Base-by-base conservation (phyloP, 805 yeast species). In the Huiozyma naganishii region DNA sequence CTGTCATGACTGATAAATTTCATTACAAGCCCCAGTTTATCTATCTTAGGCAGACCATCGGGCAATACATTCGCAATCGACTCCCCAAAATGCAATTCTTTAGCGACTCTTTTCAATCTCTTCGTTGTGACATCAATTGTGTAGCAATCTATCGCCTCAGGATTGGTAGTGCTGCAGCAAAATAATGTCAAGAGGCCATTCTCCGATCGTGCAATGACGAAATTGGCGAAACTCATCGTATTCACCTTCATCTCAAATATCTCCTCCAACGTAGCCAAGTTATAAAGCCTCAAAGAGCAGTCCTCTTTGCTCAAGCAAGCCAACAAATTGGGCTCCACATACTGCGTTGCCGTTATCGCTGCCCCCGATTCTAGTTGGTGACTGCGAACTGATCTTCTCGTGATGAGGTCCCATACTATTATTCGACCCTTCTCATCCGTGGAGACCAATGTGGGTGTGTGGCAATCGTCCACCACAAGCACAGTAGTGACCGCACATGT, bases 201-300 rank as follows among this genome's bases (percentile, higher is more conserved):
- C 17, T 29, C 30, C 38, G 30, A 11, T 32, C 17, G 5, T 45
- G 7, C 44, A 41, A 59, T 37, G 5, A 47, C 39, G 30, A 58
- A 53, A 41, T 62, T 61, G 0, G 65, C 58, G 46, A 62, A 62
- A 40, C 59, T 62, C 34, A 61, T 41, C 1, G 65, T 62, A 43
- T 62, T 62, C 4, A 62, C 54, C 6, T 62, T 62, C 35, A 58
- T 55, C 30, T 52, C 54, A 45, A 54, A 57, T 7, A 49, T 41
- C 12, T 30, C 13, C 6, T n/a, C 27, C 29, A 37, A 28, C 4
- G 17, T 30, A 23, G 27, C 17, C 10, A 27, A 17, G 5, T 41
- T 44, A 9, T 49, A 47, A 27, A 61, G 37, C 32, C 62, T 48
- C 27, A 61, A 42, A 17, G 50, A 51, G 42, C 54, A 54, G 40